Conservation (phyloP, 495 filamentous ascomycete species). For the Xylaria palmicola region DNA sequence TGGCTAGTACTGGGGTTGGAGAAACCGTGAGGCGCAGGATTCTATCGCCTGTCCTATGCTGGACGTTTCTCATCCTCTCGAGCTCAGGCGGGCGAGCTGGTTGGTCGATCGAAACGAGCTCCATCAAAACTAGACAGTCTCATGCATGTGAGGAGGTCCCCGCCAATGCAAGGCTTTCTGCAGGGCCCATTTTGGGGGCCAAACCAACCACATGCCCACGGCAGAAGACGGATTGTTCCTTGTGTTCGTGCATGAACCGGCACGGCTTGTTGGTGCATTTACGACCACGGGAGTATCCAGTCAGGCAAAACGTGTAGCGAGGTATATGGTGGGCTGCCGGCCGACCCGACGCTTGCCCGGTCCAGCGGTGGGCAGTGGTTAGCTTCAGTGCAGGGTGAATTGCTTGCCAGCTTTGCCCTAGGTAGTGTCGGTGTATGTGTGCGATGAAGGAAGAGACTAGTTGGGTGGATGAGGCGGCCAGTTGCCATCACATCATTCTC, state of each 20-base stretch:
- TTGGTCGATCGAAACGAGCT: conserved; percentile 6
- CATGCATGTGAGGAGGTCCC: conserved; percentile 1
- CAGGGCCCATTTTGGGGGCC: conserved; percentile 14
- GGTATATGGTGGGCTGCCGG: background rate
- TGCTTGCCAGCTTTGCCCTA: conserved; percentile 11
- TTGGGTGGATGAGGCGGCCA: background rate
- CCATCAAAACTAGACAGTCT: conserved; percentile 3
- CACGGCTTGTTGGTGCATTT: conserved; percentile 1
- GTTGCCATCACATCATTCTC: background rate
- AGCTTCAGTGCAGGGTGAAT: background rate
- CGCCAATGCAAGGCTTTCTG: conserved; percentile 5
- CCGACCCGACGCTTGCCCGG: background rate
- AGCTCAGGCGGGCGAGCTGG: background rate
- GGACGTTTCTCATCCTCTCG: background rate
- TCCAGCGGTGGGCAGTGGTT: background rate
- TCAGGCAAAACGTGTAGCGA: conserved; percentile 1
- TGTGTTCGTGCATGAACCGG: conserved; percentile 11
- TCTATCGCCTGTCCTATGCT: conserved; percentile 3
- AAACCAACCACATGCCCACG: background rate
- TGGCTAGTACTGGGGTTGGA: background rate
- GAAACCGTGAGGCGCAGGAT: conserved; percentile 13
- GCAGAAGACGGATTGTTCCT: background rate
- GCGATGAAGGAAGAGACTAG: background rate
- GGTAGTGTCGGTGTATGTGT: conserved; percentile 5
- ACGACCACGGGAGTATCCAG: background rate